A percentile compares a stretch with the other conserved stretches of the same genome.
These are phyloP conservation scores for Fusarium incarnatum DNA, from an alignment of 2,329 filamentous ascomycete species.

Conservation along the genomic window DNA sequence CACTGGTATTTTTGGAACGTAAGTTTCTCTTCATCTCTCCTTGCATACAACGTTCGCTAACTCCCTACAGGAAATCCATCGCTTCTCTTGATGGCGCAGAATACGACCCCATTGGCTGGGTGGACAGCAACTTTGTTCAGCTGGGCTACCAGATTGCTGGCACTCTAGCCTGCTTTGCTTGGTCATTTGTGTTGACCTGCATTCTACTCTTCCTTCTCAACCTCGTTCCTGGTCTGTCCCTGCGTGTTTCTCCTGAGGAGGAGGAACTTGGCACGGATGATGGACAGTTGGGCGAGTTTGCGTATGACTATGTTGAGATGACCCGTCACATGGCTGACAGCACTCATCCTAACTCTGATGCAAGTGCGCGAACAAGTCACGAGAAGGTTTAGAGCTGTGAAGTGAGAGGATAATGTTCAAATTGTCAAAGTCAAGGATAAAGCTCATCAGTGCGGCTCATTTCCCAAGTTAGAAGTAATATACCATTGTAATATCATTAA, in stretches of 20 bases:
- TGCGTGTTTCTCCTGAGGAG: conserved; percentile 74
- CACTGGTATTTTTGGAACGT: conserved; percentile 82
- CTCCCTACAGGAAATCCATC: conserved; percentile 69
- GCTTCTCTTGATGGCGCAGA: conserved; percentile 77
- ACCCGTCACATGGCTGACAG: conserved; percentile 69
- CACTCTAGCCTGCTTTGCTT: conserved; percentile 71
- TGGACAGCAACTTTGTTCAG: conserved; percentile 77
- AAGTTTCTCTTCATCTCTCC: conserved; percentile 48
- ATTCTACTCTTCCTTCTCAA: conserved; percentile 78
- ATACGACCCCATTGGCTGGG: conserved; percentile 71
- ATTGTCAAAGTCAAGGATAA: neutral
- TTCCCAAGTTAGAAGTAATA: conserved; percentile 9
- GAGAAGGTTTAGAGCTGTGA: conserved; percentile 45
- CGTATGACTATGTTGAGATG: conserved; percentile 84
- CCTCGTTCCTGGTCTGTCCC: conserved; percentile 75
- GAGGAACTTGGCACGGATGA: conserved; percentile 79
- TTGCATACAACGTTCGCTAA: conserved; percentile 29
- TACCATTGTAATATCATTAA: conserved; percentile 18
- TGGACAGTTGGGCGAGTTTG: conserved; percentile 83
- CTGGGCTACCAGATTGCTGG: conserved; percentile 78
- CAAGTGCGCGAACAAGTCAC: conserved; percentile 43
- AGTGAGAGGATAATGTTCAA: neutral
- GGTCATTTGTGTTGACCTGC: conserved; percentile 75
- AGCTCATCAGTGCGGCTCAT: neutral
- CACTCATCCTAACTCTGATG: conserved; percentile 38